Evolutionary conservation across 208 protist species (phyloP), one percentile per base, ranked within the genome.

Genomic region (Leishmania lainsoni): DNA sequence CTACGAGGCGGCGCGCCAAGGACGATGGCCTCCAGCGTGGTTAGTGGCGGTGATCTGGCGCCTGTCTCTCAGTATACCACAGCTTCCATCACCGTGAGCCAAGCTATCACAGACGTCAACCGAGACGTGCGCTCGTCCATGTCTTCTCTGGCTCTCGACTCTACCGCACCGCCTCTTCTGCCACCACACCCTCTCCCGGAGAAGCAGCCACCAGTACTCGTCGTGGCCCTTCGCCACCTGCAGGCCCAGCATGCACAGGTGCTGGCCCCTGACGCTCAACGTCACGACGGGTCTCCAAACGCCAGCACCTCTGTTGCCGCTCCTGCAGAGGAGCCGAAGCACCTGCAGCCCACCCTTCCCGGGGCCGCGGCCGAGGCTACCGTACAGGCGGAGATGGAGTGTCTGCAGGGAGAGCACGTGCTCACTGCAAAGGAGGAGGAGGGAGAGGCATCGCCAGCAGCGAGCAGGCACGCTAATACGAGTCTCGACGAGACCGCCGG

Each of bases 341-440:
- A 58, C 6, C 56, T 61, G 16, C 26, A 29, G 56, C 56, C 17
- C 17, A 61, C 56, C 9, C 56, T 61, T 61, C 29, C 56, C 56
- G 10, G 56, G 56, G 22, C 56, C 22, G 56, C 56, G 26, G 9
- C 26, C 22, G 56, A 61, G 56, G 20, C 56, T 61, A 26, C 22
- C 73, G 73, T 85, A 4, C 39, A 81, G 35, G 42, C 75, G 48
- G 85, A 85, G 78, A 51, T 86, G 39, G 42, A 80, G 10, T 63
- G 72, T 26, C 73, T 83, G 51, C 79, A 65, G 63, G 59, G 49
- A 4, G 73, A 83, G 32, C 58, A 56, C n/a, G 79, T 70, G 12
- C 52, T 83, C 14, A 78, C 51, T 8, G 56, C 22, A 22, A 22
- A 61, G 56, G 22, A 61, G 22, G 26, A 9, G 12, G 56, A 61